Base-by-base conservation (phyloP, 1,284 basidiomycete genomes). In the Rhodotorula sp. region DNA sequence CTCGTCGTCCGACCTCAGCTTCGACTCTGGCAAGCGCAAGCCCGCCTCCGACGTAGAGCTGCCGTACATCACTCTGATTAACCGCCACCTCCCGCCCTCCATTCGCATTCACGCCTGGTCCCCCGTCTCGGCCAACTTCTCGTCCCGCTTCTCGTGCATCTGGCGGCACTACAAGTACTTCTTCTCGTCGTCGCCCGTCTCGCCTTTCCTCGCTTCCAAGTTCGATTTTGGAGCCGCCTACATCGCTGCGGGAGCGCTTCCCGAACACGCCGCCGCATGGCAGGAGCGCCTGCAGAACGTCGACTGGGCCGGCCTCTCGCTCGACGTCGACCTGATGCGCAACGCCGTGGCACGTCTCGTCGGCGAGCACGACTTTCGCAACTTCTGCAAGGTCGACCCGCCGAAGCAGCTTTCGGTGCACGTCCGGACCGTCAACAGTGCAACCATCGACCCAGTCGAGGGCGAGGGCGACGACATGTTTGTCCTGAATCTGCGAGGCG, bases 101-200 rank as follows among this genome's bases (percentile, higher is more conserved):
- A 93, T 99, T 78, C 89, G 94, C 34, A 84, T 98, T n/a, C 85
- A 95, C 64, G 94, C 92, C 7, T 99, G 96, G 96, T 93, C 94
- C 7, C 93, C 95, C 16, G 89, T 98, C n/a, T 80, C 87, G 0
- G 80, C 86, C 10, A 81, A 83, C 49, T 99, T 99, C 81, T 93
- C 93, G 52, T 89, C 95, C 3, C 88, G 96, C 4, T 96, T 92
- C 83, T 90, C 89, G 34, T 98, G 95, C 83, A 84, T 83, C 68
- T 89, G 88, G 78, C 85, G 96, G 49, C 96, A 99, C 81, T 99
- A 99, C 88, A 97, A 97, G 81, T 99, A 99, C 83, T 96, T 97
- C 81, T 99, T 97, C 72, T 72, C 84, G 79, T 81, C 75, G 71
- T 79, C 55, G 16, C 61, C 67, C 14, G 25, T 50, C 10, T 48